phyloP scores from a whole-genome alignment of 305 asterid genomes.

The Andrographis paniculata region DNA sequence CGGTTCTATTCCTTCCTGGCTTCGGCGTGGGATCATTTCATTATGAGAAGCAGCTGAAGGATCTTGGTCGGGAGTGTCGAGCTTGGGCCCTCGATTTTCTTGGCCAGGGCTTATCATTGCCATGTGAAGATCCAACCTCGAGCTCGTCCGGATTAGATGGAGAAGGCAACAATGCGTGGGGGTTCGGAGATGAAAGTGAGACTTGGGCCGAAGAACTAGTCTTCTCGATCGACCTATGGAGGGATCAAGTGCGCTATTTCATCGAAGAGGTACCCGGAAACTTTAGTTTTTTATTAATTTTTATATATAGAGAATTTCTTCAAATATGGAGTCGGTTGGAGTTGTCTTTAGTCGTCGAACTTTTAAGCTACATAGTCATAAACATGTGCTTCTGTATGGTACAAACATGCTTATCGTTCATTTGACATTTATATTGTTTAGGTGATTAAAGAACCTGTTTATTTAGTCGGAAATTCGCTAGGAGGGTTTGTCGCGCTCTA shows the following conservation, averaged over 20 bases:
- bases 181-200: slow-evolving; percentile 79
- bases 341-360: no score
- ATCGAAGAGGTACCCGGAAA: slow-evolving; percentile 55
- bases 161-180: slow-evolving; percentile 44
- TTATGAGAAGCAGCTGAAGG: slow-evolving; percentile 77
- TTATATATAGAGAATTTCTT: no score
- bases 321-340: no score
- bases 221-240: slow-evolving; percentile 71
- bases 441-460: slow-evolving; percentile 79
- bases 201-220: slow-evolving; percentile 72
- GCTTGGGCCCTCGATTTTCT: slow-evolving; percentile 72
- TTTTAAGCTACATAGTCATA: no score
- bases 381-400: no score
- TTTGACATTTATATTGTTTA: slow-evolving; percentile 20
- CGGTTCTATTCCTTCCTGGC: slow-evolving; percentile 87
- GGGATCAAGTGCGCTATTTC: slow-evolving; percentile 60
- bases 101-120: slow-evolving; percentile 57
- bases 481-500: slow-evolving; percentile 46
- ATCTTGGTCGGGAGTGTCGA: slow-evolving; percentile 80
- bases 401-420: no score
- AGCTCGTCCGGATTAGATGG: slow-evolving; percentile 23
- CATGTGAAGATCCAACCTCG: slow-evolving; percentile 60
- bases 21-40: slow-evolving; percentile 96
- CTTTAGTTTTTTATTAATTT: slow-evolving; percentile 6
- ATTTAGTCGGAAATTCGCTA: slow-evolving; percentile 78